Evolutionary conservation across 208 protist genomes (phyloP).

Genomic region (Trypanosoma vivax): DNA sequence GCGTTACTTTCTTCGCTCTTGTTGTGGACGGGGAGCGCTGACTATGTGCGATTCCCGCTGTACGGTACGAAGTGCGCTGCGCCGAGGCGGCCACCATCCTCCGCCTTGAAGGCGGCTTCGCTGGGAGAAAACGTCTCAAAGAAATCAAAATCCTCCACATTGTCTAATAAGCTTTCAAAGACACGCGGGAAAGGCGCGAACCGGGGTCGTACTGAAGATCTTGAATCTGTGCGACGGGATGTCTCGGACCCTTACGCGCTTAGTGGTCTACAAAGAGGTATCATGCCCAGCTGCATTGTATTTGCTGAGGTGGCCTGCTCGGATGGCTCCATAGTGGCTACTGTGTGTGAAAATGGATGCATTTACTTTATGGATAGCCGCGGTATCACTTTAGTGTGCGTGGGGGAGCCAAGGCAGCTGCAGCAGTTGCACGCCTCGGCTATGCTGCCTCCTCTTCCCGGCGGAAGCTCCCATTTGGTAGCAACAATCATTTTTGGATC

Average conservation of each 20-base stretch:
- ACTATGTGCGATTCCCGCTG: conserved; percentile 13
- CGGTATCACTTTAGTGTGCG: conserved; percentile 12
- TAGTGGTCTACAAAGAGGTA: conserved; percentile 6
- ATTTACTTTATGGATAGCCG: conserved; percentile 15
- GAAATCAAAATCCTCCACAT: neutral
- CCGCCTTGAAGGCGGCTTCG: neutral
- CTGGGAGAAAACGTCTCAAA: neutral
- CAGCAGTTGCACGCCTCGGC: neutral
- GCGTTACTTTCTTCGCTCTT: too few relatives aligned
- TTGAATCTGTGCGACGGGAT: neutral
- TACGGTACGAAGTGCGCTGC: neutral
- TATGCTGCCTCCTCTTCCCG: neutral
- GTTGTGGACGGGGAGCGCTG: conserved; percentile 11
- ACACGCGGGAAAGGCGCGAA: neutral
- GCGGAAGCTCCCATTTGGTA: neutral
- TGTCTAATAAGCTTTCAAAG: too few relatives aligned
- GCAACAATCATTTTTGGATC: neutral
- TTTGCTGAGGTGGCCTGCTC: neutral
- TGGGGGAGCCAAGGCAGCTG: neutral
- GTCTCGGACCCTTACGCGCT: neutral
- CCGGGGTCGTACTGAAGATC: neutral
- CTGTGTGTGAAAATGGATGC: conserved; percentile 2
- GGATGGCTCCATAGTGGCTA: conserved; percentile 7
- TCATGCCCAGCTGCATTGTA: conserved; percentile 11
- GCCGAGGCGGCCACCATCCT: neutral